phyloP scores from a whole-genome alignment of 2,329 filamentous ascomycete genomes.

The Fusarium sp. region DNA sequence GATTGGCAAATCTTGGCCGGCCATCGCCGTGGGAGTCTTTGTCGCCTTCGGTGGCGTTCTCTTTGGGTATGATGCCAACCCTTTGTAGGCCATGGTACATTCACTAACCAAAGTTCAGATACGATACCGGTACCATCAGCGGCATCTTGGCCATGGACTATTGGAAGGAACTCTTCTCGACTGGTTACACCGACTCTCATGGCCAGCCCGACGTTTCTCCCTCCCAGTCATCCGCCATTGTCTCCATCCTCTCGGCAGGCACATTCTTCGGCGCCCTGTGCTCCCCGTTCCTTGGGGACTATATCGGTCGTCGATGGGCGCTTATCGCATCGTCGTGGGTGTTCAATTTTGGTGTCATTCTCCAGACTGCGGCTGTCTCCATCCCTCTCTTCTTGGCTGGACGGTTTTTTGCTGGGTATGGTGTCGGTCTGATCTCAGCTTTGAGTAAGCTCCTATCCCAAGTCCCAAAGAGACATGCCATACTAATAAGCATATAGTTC shows the following conservation, averaged over 20 bases:
- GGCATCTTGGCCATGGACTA: slow-evolving; percentile 54
- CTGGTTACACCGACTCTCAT: slow-evolving; percentile 36
- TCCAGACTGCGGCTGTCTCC: slow-evolving; percentile 67
- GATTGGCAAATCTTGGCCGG: slow-evolving; percentile 66
- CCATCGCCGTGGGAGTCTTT: slow-evolving; percentile 65
- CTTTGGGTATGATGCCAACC: slow-evolving; percentile 6
- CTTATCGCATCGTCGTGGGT: slow-evolving; percentile 68
- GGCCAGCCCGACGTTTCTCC: slow-evolving; percentile 52
- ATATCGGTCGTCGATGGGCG: slow-evolving; percentile 67
- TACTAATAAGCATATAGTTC: slow-evolving; percentile 54
- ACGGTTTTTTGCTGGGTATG: slow-evolving; percentile 72
- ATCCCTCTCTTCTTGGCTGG: slow-evolving; percentile 73
- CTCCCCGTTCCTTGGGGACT: slow-evolving; percentile 67
- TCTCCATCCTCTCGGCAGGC: slow-evolving; percentile 78
- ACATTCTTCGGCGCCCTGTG: slow-evolving; percentile 76
- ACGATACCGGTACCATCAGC: slow-evolving; percentile 49
- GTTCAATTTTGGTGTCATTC: slow-evolving; percentile 70
- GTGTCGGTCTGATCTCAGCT: slow-evolving; percentile 53
- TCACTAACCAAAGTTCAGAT: not conserved
- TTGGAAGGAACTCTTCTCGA: slow-evolving; percentile 52
- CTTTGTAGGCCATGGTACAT: not conserved
- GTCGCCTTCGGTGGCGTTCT: slow-evolving; percentile 23
- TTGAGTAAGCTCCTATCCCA: not conserved
- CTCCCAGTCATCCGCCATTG: slow-evolving; percentile 67
- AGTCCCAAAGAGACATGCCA: not conserved